Percentiles rank a stretch among this genome's conserved stretches.
These are phyloP conservation scores for Trichoderma virens DNA, from an alignment of 495 filamentous ascomycete genomes.

Conservation along the genomic window DNA sequence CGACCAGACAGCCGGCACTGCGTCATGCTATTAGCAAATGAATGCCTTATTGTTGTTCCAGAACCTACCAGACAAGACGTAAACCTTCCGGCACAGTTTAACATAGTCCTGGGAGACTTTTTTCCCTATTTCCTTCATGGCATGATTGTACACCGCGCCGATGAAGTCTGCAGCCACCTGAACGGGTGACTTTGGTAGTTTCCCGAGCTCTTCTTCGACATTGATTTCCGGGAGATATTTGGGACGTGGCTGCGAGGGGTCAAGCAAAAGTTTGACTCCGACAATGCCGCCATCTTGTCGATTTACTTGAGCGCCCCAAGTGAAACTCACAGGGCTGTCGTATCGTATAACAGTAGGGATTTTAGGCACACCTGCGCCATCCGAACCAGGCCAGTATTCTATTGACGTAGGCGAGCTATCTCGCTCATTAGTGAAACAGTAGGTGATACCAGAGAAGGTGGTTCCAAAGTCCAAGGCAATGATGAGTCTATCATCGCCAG, in stretches of 20 bases:
- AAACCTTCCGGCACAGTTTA: constrained; percentile 16
- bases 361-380: constrained; percentile 17
- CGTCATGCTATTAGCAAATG: background rate
- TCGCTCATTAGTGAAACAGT: constrained; percentile 15
- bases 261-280: constrained; percentile 28
- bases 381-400: constrained; percentile 2
- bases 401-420: background rate
- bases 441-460: constrained; percentile 22
- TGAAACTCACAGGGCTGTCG: constrained; percentile 13
- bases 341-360: constrained; percentile 20
- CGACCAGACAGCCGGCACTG: constrained; percentile 28
- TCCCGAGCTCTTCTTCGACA: constrained; percentile 16
- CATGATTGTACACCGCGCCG: constrained; percentile 20
- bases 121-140: constrained; percentile 19
- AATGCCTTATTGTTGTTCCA: background rate
- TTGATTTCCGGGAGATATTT: constrained; percentile 17
- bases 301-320: constrained; percentile 18
- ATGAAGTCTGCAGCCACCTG: constrained; percentile 17
- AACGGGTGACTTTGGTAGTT: constrained; percentile 20
- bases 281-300: constrained; percentile 12
- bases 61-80: constrained; percentile 15
- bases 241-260: constrained; percentile 22
- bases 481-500: constrained; percentile 5
- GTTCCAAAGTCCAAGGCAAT: constrained; percentile 26
- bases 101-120: constrained; percentile 18